phyloP scores from a whole-genome alignment of 805 yeast species.

The Candida piceae region DNA sequence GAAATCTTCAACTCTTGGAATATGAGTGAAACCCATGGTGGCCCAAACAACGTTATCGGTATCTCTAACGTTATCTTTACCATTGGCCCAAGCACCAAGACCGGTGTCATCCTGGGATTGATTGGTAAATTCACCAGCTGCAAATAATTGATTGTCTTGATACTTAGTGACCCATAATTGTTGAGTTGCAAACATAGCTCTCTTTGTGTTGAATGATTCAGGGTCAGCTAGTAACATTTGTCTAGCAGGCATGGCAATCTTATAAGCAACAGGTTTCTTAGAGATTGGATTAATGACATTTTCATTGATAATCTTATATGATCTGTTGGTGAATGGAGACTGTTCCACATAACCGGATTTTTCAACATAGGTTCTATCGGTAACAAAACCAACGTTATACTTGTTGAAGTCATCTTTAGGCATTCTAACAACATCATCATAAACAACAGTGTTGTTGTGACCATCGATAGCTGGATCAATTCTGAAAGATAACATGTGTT shows the following conservation, averaged over 20 bases:
- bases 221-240: slow-evolving; percentile 69
- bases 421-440: slow-evolving; percentile 64
- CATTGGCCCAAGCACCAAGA: slow-evolving; percentile 64
- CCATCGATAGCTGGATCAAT: slow-evolving; percentile 83
- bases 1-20: slow-evolving; percentile 82
- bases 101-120: slow-evolving; percentile 75
- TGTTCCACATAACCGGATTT: slow-evolving; percentile 70
- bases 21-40: slow-evolving; percentile 74
- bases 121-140: slow-evolving; percentile 85
- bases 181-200: slow-evolving; percentile 75
- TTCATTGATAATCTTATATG: slow-evolving; percentile 73
- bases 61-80: slow-evolving; percentile 63
- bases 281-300: slow-evolving; percentile 64
- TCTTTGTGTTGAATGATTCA: slow-evolving; percentile 57
- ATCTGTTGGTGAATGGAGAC: slow-evolving; percentile 70
- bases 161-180: slow-evolving; percentile 83
- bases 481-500: slow-evolving; percentile 74
- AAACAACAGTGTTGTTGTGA: slow-evolving; percentile 66
- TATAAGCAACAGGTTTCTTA: slow-evolving; percentile 70
- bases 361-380: slow-evolving; percentile 60
- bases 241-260: slow-evolving; percentile 67
- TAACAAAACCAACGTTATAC: slow-evolving; percentile 63
- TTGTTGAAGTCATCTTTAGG: slow-evolving; percentile 54
- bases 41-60: slow-evolving; percentile 79
- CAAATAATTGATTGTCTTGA: slow-evolving; percentile 63